These are phyloP conservation scores for Ascochyta koolunga DNA, from an alignment of 2,329 filamentous ascomycete species.

Conservation along the genomic window DNA sequence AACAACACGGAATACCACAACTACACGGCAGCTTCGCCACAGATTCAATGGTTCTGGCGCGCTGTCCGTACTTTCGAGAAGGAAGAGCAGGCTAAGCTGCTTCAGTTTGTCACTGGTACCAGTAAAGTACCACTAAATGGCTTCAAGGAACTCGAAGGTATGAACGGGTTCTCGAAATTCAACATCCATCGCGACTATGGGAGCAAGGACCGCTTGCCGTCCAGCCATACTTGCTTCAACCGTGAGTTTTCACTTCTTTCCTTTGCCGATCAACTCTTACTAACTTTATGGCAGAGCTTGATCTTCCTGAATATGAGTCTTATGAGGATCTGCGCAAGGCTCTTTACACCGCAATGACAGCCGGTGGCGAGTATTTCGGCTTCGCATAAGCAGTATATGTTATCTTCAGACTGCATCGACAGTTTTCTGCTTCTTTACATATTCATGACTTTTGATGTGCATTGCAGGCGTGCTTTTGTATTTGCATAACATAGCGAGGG, in stretches of 20 bases:
- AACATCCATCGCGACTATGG: conserved; percentile 99
- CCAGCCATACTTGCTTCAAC: conserved; percentile 98
- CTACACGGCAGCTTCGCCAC: conserved; percentile 89
- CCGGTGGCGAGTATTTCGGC: conserved; percentile 95
- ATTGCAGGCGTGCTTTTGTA: conserved; percentile 41
- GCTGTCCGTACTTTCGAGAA: conserved; percentile 97
- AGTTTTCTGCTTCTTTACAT: conserved; percentile 18
- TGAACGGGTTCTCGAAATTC: conserved; percentile 98
- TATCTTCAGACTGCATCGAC: conserved; percentile 5
- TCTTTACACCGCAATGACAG: conserved; percentile 94
- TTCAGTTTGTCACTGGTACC: conserved; percentile 98
- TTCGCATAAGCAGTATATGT: conserved; percentile 71
- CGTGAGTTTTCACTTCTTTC: conserved; percentile 67
- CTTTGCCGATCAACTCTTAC: conserved; percentile 16
- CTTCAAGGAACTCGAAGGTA: conserved; percentile 98
- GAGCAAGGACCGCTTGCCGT: conserved; percentile 92
- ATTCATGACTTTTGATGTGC: conserved; percentile 29
- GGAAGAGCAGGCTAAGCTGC: conserved; percentile 94
- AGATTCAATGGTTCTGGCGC: conserved; percentile 99
- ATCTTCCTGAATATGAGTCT: conserved; percentile 96
- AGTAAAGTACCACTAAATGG: conserved; percentile 98
- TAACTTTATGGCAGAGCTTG: conserved; percentile 73
- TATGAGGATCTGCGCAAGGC: conserved; percentile 90
- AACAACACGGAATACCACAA: conserved; percentile 99
- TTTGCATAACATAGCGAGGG: conserved; percentile 24